Base-by-base conservation (phyloP, 768 basidiomycete genomes). In the Galerina sulciceps region DNA sequence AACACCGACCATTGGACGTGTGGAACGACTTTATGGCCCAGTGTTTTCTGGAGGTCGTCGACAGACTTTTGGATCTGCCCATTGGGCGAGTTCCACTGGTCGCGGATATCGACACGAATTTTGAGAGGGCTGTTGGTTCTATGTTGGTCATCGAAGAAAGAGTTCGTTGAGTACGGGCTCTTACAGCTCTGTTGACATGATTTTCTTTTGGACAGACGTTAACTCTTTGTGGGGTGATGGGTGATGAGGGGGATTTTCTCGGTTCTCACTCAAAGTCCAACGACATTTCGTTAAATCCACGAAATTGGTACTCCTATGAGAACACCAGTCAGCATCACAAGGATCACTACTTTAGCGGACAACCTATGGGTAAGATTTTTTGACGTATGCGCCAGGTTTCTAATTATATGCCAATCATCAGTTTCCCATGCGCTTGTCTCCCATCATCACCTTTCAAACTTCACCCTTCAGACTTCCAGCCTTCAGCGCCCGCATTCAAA, bases 91-190 rank as follows among this genome's bases (percentile, higher is more conserved):
- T 75, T 71, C 75, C 76, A 76, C 31, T 63, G 61, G 49, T 79
- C 78, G 15, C 76, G 74, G 35, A 76, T 69, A 34, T 74, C 76
- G 13, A 71, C 65, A 23, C 76, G 74, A 47, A 78, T 65, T 55
- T 76, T 75, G 49, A 76, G 63, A 20, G 78, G 76, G 34, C 78
- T 79, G 49, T 38, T 5, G 17, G 5, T 22, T 26, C 8, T 11
- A 14, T 22, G 34, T 20, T 48, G 31, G 23, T 22, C 15, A 26
- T 47, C 34, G 18, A 4, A 23, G 1, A 15, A 11, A 54, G 23
- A 26, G 11, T 17, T 18, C 38, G n/a, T 15, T n/a, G 10, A 8
- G 22, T 17, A 8, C 15, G 4, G 14, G 35, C 8, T 38, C 65
- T 60, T 45, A 66, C 65, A 66, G 53, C 15, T 59, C 57, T 43